Base-by-base conservation (phyloP, 2,329 filamentous ascomycete genomes). In the Pseudopyricularia cyperi region DNA sequence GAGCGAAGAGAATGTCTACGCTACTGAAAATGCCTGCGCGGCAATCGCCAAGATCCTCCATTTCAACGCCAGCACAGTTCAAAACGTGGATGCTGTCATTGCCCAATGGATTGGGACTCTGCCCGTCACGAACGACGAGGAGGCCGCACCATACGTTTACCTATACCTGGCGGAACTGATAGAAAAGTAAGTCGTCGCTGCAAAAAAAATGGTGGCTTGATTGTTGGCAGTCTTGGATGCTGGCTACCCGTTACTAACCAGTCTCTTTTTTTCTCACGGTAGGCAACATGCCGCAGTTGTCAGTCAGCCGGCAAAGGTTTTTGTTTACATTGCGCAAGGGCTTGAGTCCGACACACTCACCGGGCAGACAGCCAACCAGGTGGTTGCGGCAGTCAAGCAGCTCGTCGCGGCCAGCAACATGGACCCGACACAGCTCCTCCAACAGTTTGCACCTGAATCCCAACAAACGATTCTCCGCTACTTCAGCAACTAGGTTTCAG, bases 1-100 rank as follows among this genome's bases (percentile, higher is more conserved):
- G 57, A 83, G 80, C 48, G 93, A 97, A 57, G 93, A 97, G 60
- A 90, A 97, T 61, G 85, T 95, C 2, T 98, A 95, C 64, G 93
- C 93, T 2, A 97, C 93, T 1, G 93, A 98, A 71, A 98, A 98
- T 64, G 91, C 91, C 7, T 96, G 89, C 59, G 91, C 93, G 42
- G 89, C 89, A 58, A 93, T 98, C 62, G 93, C 93, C 34, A 98
- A 98, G 76, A 91, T 98, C 51, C 74, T 98, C 57, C 89, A 95
- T 65, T 96, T 84, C 71, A 96, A 95, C 68, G 73, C 82, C 24
- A 75, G 75, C 58, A 87, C 86, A 63, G 83, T 98, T 17, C 74
- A 74, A 52, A 88, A 94, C 61, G 74, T 80, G 49, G 83, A 93
- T 62, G 78, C 85, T 35, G 76, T 96, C 26, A 82, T 89, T 42